These are phyloP conservation scores for Aspergillus affinis DNA, from an alignment of 495 filamentous ascomycete species.

Conservation along the genomic window DNA sequence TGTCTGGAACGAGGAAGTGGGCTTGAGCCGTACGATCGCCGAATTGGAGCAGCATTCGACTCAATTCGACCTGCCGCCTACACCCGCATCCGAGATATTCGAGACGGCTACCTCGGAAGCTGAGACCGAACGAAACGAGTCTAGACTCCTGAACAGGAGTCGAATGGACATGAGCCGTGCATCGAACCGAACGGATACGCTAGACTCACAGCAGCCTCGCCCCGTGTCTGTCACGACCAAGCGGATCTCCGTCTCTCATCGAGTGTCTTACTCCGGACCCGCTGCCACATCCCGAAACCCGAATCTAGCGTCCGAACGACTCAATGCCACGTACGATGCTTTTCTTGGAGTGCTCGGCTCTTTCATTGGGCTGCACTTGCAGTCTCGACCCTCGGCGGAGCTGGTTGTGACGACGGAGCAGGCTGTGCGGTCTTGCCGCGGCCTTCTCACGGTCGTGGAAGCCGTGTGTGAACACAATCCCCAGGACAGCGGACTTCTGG, in stretches of 20 bases:
- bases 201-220: conserved; percentile 28
- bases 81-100: conserved; percentile 65
- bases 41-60: conserved; percentile 51
- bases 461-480: conserved; percentile 76
- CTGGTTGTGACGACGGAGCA: conserved; percentile 74
- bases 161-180: conserved; percentile 40
- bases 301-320: conserved; percentile 62
- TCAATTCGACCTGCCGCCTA: conserved; percentile 58
- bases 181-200: conserved; percentile 38
- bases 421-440: conserved; percentile 76
- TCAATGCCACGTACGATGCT: conserved; percentile 75
- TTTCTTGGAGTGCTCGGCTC: conserved; percentile 87
- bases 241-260: conserved; percentile 55
- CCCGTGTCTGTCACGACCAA: conserved; percentile 43
- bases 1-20: conserved; percentile 74
- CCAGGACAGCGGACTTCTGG: conserved; percentile 60
- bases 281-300: conserved; percentile 43
- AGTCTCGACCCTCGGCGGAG: conserved; percentile 83
- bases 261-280: conserved; percentile 52
- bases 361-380: conserved; percentile 88
- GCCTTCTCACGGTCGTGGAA: conserved; percentile 77
- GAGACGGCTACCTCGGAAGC: conserved; percentile 25
- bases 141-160: conserved; percentile 38
- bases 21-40: conserved; percentile 60
- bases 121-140: conserved; percentile 34